These are phyloP conservation scores for Cadophora gregata DNA, from an alignment of 2,329 filamentous ascomycete species.

Conservation along the genomic window DNA sequence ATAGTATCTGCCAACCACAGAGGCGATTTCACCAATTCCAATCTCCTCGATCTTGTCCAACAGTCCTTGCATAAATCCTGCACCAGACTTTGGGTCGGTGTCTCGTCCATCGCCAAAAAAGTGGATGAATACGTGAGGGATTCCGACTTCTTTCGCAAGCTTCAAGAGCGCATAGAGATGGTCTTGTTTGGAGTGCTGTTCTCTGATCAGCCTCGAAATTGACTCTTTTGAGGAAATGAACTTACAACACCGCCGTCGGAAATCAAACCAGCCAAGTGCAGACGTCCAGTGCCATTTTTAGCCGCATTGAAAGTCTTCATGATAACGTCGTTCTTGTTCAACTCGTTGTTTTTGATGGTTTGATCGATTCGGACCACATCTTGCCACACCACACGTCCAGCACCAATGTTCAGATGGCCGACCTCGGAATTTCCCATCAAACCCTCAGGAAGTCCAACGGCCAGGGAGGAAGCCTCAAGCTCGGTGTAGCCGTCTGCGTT, in stretches of 20 bases:
- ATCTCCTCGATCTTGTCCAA: slow-evolving; percentile 82
- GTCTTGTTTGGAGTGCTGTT: slow-evolving; percentile 87
- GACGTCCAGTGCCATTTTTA: slow-evolving; percentile 86
- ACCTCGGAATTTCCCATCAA: slow-evolving; percentile 99
- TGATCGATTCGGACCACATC: slow-evolving; percentile 96
- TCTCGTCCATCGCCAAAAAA: slow-evolving; percentile 99
- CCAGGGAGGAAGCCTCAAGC: slow-evolving; percentile 94
- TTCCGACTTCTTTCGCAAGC: slow-evolving; percentile 85
- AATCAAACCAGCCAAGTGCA: slow-evolving; percentile 90
- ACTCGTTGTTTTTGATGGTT: slow-evolving; percentile 67
- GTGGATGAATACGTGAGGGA: slow-evolving; percentile 96
- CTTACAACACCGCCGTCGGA: slow-evolving; percentile 90
- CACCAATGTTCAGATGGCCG: slow-evolving; percentile 97
- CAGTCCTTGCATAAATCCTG: slow-evolving; percentile 86
- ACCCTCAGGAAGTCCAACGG: slow-evolving; percentile 93
- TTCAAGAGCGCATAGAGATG: slow-evolving; percentile 88
- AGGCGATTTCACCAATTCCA: slow-evolving; percentile 85
- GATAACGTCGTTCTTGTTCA: slow-evolving; percentile 45
- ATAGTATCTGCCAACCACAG: slow-evolving; percentile 94
- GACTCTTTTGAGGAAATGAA: slow-evolving; percentile 30
- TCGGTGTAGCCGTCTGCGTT: slow-evolving; percentile 85
- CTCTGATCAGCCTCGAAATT: slow-evolving; percentile 29
- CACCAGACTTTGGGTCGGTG: slow-evolving; percentile 94
- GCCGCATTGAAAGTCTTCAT: slow-evolving; percentile 74
- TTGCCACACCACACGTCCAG: slow-evolving; percentile 97